Percentiles rank a stretch among this genome's conserved stretches.
These are phyloP conservation scores for Gymnopilus dilepis DNA, from an alignment of 768 basidiomycete genomes.

Conservation along the genomic window DNA sequence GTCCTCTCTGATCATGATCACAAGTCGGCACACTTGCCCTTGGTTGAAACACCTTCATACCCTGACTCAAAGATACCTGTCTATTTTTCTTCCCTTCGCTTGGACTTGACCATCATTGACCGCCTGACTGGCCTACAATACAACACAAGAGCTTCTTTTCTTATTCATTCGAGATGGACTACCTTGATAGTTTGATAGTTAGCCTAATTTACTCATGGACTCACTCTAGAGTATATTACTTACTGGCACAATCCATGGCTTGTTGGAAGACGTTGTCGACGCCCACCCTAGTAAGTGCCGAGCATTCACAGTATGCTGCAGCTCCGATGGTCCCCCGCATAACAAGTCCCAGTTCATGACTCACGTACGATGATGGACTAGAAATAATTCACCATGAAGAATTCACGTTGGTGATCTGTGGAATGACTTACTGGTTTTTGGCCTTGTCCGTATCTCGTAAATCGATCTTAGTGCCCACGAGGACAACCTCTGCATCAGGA, in stretches of 20 bases:
- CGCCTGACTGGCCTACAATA: background rate
- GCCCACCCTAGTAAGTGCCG: background rate
- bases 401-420: no score
- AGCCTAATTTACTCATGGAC: no score
- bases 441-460: background rate
- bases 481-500: background rate
- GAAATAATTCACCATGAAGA: background rate
- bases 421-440: background rate
- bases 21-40: no score
- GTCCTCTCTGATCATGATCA: background rate
- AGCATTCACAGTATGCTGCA: background rate
- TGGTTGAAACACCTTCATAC: no score
- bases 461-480: conserved; percentile 12
- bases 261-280: conserved; percentile 1
- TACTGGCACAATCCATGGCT: background rate
- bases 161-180: background rate
- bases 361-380: background rate
- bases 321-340: background rate
- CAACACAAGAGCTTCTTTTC: background rate
- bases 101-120: no score
- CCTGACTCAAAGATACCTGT: no score
- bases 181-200: background rate
- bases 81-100: no score
- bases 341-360: background rate
- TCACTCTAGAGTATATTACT: no score